Percentiles rank a stretch among this genome's conserved stretches.
Conservation (phyloP, 164 flowering plant species). For the Santalum album region DNA sequence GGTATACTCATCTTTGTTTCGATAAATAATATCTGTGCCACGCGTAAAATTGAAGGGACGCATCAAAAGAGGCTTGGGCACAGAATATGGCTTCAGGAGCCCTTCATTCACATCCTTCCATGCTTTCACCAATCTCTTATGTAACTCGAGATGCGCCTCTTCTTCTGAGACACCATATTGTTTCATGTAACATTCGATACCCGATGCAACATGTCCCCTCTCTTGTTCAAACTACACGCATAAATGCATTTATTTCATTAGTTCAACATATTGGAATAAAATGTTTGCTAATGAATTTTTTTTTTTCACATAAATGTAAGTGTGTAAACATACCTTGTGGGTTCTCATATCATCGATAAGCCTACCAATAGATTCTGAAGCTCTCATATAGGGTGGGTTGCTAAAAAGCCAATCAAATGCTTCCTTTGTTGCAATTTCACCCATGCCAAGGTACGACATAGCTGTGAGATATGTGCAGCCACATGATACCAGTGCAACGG, state of each 20-base stretch:
- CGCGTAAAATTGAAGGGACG: background rate
- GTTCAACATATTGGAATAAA: too few species aligned
- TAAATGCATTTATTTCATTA: too few species aligned
- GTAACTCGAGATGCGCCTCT: conserved; percentile 6
- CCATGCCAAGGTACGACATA: conserved; percentile 22
- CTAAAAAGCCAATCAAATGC: conserved; percentile 20
- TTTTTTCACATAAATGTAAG: background rate
- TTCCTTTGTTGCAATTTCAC: conserved; percentile 17
- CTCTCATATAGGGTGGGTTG: conserved; percentile 7
- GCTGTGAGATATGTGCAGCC: conserved; percentile 6
- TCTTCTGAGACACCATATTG: conserved; percentile 20
- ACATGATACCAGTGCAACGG: conserved; percentile 2
- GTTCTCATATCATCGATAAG: conserved; percentile 16
- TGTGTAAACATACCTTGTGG: conserved; percentile 7
- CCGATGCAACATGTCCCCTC: conserved; percentile 24
- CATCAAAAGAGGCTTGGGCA: conserved; percentile 2
- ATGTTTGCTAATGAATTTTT: background rate
- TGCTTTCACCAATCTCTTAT: background rate
- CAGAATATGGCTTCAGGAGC: background rate
- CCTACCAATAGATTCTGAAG: conserved; percentile 4
- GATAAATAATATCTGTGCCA: background rate
- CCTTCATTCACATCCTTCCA: conserved; percentile 17
- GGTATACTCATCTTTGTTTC: background rate
- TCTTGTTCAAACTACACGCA: conserved; percentile 42
- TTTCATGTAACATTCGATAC: conserved; percentile 23